A percentile compares a stretch with the other conserved stretches of the same genome.
phyloP scores from a whole-genome alignment of 768 basidiomycete species.

The Tephrocybe sp. region DNA sequence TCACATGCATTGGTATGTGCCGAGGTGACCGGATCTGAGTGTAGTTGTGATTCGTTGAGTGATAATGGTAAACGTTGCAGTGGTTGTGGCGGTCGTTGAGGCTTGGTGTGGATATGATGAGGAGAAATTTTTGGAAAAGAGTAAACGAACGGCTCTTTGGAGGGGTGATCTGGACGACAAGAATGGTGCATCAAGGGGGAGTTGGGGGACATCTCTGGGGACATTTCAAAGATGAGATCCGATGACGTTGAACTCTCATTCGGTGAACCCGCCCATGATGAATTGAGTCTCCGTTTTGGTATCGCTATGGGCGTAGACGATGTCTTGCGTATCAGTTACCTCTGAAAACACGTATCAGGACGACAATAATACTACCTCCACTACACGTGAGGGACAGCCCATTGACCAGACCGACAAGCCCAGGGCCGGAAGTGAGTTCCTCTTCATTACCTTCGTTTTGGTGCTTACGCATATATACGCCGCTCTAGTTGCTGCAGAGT shows the following conservation, averaged over 20 bases:
- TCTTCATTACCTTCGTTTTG: background rate
- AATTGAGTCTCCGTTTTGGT: slow-evolving; percentile 30
- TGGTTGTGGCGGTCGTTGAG: slow-evolving; percentile 11
- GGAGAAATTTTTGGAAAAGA: slow-evolving; percentile 30
- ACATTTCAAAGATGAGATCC: slow-evolving; percentile 56
- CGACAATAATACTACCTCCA: slow-evolving; percentile 38
- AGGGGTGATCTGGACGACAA: slow-evolving; percentile 19
- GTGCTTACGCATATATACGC: background rate
- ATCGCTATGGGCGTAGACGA: slow-evolving; percentile 47
- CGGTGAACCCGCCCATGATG: slow-evolving; percentile 25
- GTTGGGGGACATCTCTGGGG: slow-evolving; percentile 37
- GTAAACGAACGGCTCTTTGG: slow-evolving; percentile 39
- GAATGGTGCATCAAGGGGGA: slow-evolving; percentile 20
- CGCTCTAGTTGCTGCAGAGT: slow-evolving; percentile 80
- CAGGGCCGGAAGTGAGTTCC: slow-evolving; percentile 67
- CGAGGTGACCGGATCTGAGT: slow-evolving; percentile 5
- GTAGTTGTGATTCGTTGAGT: background rate
- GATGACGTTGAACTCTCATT: slow-evolving; percentile 33
- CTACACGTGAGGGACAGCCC: slow-evolving; percentile 27
- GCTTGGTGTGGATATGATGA: slow-evolving; percentile 9
- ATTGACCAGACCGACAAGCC: slow-evolving; percentile 92
- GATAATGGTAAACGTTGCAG: slow-evolving; percentile 7
- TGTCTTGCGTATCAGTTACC: slow-evolving; percentile 45
- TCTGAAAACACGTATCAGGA: slow-evolving; percentile 63
- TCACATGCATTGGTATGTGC: slow-evolving; percentile 1